These are phyloP conservation scores for Fragaria vesca DNA, from an alignment of 306 rosid species.

Conservation along the genomic window DNA sequence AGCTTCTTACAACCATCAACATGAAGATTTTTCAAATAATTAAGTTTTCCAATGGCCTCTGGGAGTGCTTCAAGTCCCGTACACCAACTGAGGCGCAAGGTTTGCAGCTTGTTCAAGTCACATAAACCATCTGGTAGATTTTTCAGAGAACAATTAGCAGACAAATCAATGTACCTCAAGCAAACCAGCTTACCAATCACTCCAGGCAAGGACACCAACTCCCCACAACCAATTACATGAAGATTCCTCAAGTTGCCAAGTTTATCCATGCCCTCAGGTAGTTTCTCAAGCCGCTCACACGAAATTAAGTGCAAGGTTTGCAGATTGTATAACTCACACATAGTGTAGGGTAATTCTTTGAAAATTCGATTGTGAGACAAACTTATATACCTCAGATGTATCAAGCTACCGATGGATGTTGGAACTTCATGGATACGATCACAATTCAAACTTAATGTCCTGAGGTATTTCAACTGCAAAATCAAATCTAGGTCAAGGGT, in stretches of 20 bases:
- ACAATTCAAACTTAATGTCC: not conserved
- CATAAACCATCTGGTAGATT: not conserved
- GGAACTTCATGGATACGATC: not conserved
- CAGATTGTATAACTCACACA: slow-evolving; percentile 2
- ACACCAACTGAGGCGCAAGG: not conserved
- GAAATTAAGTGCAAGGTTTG: not conserved
- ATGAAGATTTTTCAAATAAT: not conserved
- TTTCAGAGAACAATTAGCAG: not conserved
- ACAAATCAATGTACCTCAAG: not conserved
- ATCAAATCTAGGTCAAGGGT: not conserved
- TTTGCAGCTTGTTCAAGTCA: not conserved
- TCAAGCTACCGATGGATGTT: not conserved
- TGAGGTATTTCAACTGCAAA: not conserved
- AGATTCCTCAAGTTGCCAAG: slow-evolving; percentile 5
- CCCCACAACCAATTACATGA: not conserved
- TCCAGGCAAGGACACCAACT: not conserved
- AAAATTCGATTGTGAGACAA: not conserved
- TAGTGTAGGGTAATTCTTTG: not conserved
- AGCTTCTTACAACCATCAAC: not conserved
- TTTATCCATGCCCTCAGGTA: slow-evolving; percentile 5
- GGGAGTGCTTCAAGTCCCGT: not conserved
- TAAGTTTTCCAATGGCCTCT: not conserved
- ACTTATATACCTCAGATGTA: not conserved
- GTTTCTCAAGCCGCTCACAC: not conserved
- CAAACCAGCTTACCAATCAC: not conserved